Evolutionary conservation across 2,329 filamentous ascomycete genomes (phyloP).

Genomic region (Botrytis hyacinthi): DNA sequence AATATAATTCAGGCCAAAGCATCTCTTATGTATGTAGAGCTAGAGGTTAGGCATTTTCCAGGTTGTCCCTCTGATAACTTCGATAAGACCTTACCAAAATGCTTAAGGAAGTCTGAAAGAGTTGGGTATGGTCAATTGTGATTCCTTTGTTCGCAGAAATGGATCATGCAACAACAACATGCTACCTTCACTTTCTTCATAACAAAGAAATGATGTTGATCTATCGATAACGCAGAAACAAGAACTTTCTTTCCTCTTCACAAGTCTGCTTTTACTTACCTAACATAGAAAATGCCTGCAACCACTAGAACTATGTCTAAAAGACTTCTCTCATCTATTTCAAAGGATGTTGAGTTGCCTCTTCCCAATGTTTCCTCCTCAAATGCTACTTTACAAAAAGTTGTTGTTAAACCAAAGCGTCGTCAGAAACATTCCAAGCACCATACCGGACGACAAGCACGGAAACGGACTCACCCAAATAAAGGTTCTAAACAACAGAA

Average conservation of each 20-base stretch:
- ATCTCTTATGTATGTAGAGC: no score
- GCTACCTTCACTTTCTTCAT: no score
- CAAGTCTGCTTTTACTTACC: not conserved
- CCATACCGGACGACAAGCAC: not conserved
- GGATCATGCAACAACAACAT: not conserved
- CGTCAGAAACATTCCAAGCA: not conserved
- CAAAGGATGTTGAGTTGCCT: not conserved
- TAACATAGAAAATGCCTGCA: not conserved
- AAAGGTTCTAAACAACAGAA: not conserved
- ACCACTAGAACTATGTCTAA: not conserved
- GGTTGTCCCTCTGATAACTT: no score
- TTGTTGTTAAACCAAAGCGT: not conserved
- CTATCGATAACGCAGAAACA: not conserved
- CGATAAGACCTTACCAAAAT: no score
- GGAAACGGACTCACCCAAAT: not conserved
- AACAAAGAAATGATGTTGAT: not conserved
- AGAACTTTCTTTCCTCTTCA: constrained; percentile 2
- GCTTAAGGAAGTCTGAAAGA: not conserved
- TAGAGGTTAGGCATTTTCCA: no score
- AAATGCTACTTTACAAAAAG: not conserved
- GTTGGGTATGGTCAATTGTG: not conserved
- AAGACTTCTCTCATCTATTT: not conserved
- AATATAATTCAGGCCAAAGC: not conserved
- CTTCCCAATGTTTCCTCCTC: not conserved
- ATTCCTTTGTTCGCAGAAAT: not conserved